Evolutionary conservation across 805 yeast species (phyloP).

Genomic region (Wickerhamomyces mucosus): DNA sequence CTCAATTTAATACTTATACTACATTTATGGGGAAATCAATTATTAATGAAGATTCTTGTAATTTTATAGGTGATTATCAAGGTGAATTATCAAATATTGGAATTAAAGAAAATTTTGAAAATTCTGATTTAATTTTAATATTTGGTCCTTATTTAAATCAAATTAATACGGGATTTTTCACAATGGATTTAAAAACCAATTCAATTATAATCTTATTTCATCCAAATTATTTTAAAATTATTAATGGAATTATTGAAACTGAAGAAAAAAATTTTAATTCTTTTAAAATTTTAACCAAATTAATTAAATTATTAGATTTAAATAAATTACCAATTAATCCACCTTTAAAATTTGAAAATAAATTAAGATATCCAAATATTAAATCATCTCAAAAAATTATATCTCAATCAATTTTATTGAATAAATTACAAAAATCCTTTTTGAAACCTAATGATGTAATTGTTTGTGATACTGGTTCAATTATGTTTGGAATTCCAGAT

Average conservation of each 20-base stretch:
- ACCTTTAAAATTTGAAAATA: slow-evolving; percentile 11
- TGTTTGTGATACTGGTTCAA: slow-evolving; percentile 78
- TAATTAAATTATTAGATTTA: slow-evolving; percentile 29
- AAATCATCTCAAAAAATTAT: slow-evolving; percentile 24
- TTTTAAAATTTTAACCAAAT: slow-evolving; percentile 36
- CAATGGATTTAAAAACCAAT: slow-evolving; percentile 34
- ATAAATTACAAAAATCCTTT: slow-evolving; percentile 30
- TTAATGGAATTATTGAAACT: slow-evolving; percentile 34
- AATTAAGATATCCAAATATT: slow-evolving; percentile 15
- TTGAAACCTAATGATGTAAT: slow-evolving; percentile 57
- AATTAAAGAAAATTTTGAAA: slow-evolving; percentile 36
- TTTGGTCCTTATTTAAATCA: slow-evolving; percentile 65
- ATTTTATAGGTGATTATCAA: slow-evolving; percentile 63
- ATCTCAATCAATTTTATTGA: slow-evolving; percentile 39
- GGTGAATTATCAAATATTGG: slow-evolving; percentile 46
- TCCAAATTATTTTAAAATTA: slow-evolving; percentile 43
- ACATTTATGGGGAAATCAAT: slow-evolving; percentile 65
- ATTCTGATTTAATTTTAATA: slow-evolving; percentile 59
- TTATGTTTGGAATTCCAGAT: slow-evolving; percentile 70
- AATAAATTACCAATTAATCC: slow-evolving; percentile 14
- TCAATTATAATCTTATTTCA: slow-evolving; percentile 35
- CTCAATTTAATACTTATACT: slow-evolving; percentile 44
- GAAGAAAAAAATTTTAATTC: slow-evolving; percentile 35
- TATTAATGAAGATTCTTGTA: slow-evolving; percentile 57
- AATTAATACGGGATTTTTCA: slow-evolving; percentile 58